Evolutionary conservation across 164 flowering plant species (phyloP), one percentile per base, ranked within the genome.

Genomic region (Umbellularia californica): DNA sequence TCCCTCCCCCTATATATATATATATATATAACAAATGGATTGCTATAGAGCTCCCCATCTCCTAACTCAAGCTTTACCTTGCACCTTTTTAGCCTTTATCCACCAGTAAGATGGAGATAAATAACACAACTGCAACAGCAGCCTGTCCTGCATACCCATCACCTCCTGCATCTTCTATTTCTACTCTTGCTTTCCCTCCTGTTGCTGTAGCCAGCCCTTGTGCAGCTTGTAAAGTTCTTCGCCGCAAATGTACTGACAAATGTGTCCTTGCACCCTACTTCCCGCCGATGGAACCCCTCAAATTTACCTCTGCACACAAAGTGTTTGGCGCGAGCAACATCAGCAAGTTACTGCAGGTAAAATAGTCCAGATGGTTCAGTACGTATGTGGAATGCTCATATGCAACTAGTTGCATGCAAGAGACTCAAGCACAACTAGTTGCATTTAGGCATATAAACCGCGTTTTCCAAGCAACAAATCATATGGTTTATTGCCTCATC

Each of bases 281-380:
- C 72, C 95, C 95, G 11, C 95, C 95, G 0, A 82, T 84, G 0
- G 90, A 91, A 22, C 95, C 91, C 6, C 84, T 85, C 74, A 91
- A 91, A 81, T 91, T 91, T 87, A 86, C 92, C 77, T 89, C 85
- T 67, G 95, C 95, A 3, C 95, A 91, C 58, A 81, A 90, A 69
- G 92, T 91, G 28, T 91, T 91, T 28, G 95, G 95, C 24, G 92
- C 95, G 0, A 91, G 95, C 82, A 91, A 91, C 73, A 89, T 91
- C 85, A 91, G 86, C 84, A 91, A 91, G 81, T 77, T 88, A 77
- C 79, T 90, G 83, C 94, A 90, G 91, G 94, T 90, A 79, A 10
- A n/a, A 3, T 23, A 33, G 51, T 33, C n/a, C 33, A 14, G 17
- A 55, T 55, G 20, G 17, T 55, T 15, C 19, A 14, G 20, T 20